phyloP scores from a whole-genome alignment of 257 asterid genomes.

The Salvia hispanica region DNA sequence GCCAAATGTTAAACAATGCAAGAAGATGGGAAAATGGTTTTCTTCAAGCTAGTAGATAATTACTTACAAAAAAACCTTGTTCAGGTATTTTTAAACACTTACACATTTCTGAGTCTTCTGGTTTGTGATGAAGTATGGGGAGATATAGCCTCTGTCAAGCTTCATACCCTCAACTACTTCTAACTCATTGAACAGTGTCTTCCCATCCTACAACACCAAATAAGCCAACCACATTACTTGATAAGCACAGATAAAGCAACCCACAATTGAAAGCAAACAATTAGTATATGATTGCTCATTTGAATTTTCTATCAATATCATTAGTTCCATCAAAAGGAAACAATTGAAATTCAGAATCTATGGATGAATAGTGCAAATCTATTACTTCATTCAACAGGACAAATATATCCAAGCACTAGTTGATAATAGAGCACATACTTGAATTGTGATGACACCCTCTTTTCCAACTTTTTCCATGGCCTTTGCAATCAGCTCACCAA shows the following conservation, averaged over 20 bases:
- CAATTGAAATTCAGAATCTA: not conserved
- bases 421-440: conserved; percentile 48
- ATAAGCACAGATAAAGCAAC: conserved; percentile 2
- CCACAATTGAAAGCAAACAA: not conserved
- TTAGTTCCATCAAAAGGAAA: not conserved
- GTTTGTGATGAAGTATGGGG: conserved; percentile 94
- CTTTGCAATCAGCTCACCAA: conserved; percentile 93
- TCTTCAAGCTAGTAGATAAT: not conserved
- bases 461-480: conserved; percentile 99
- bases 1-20: not conserved
- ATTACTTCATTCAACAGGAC: not conserved
- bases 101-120: conserved; percentile 94
- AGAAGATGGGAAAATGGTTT: conserved; percentile 21
- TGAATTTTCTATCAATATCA: not conserved
- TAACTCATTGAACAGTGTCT: conserved; percentile 81
- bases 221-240: conserved; percentile 18
- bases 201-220: conserved; percentile 68
- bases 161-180: conserved; percentile 99
- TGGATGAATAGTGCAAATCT: too few species aligned
- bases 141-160: conserved; percentile 87
- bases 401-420: too few species aligned
- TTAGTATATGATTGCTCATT: not conserved
- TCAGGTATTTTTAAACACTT: conserved; percentile 34
- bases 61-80: not conserved
- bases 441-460: conserved; percentile 95